Conservation (phyloP, 1,139 yeast species). For the Lodderomyces beijingensis region DNA sequence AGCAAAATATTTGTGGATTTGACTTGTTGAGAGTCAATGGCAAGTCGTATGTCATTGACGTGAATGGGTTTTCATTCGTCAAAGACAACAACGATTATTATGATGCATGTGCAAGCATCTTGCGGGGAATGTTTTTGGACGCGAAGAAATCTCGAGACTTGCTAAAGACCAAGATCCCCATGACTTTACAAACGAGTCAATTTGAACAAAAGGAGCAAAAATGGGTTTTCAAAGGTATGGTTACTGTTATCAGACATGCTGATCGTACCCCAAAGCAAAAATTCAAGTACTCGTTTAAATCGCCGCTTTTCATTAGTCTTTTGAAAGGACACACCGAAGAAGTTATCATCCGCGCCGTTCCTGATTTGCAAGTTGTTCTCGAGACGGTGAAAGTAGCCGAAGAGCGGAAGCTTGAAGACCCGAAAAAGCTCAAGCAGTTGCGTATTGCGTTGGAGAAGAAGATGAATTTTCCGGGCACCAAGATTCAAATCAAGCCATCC, state of each 20-base stretch:
- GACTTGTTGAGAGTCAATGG: slow-evolving; percentile 89
- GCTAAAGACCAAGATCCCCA: slow-evolving; percentile 37
- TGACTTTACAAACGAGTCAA: slow-evolving; percentile 22
- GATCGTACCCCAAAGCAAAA: slow-evolving; percentile 99
- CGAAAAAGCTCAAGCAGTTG: slow-evolving; percentile 67
- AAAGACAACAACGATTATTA: slow-evolving; percentile 88
- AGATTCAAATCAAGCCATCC: slow-evolving; percentile 91
- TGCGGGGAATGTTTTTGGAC: slow-evolving; percentile 67
- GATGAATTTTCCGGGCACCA: slow-evolving; percentile 90
- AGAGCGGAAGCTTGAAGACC: slow-evolving; percentile 74
- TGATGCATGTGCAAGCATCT: slow-evolving; percentile 74
- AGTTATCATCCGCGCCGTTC: slow-evolving; percentile 87
- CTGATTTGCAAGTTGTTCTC: slow-evolving; percentile 79
- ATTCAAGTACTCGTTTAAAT: slow-evolving; percentile 89
- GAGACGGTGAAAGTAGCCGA: slow-evolving; percentile 82
- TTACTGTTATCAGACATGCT: slow-evolving; percentile 91
- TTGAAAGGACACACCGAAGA: slow-evolving; percentile 95
- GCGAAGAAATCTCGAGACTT: slow-evolving; percentile 47
- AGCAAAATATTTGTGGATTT: slow-evolving; percentile 97
- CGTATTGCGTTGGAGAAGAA: slow-evolving; percentile 85
- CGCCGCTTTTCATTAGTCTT: slow-evolving; percentile 79
- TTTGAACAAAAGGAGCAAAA: slow-evolving; percentile 84
- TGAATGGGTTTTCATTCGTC: slow-evolving; percentile 96
- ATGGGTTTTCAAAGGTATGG: slow-evolving; percentile 95
- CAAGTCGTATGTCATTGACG: slow-evolving; percentile 89